Percentiles rank a stretch among this genome's conserved stretches.
phyloP scores from a whole-genome alignment of 164 flowering plant species.

The Liriodendron chinense region DNA sequence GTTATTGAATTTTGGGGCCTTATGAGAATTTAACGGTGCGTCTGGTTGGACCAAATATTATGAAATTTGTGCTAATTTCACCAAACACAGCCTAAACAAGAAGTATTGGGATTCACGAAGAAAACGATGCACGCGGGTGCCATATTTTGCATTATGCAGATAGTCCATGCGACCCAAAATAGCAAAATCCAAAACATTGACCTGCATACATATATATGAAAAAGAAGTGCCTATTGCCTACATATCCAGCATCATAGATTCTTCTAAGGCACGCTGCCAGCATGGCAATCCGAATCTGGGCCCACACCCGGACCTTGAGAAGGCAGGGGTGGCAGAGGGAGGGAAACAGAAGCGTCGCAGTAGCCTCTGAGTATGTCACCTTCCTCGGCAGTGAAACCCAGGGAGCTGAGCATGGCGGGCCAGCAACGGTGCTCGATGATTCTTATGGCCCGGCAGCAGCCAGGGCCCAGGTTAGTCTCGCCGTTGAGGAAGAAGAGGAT shows the following conservation, averaged over 20 bases:
- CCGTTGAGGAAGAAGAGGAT: conserved; percentile 28
- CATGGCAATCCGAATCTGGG: background rate
- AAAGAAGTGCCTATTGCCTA: background rate
- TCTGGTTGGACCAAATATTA: too few species aligned
- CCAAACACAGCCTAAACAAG: too few species aligned
- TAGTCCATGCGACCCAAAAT: too few species aligned
- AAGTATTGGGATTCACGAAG: too few species aligned
- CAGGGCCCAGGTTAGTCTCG: conserved; percentile 17
- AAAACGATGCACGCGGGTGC: too few species aligned
- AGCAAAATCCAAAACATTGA: too few species aligned
- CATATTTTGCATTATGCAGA: too few species aligned
- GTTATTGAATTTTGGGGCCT: too few species aligned
- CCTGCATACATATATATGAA: too few species aligned
- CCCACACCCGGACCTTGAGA: background rate
- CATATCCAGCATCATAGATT: background rate
- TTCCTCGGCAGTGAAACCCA: conserved; percentile 24
- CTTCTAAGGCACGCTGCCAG: background rate
- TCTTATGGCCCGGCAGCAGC: conserved; percentile 22
- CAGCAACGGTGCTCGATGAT: conserved; percentile 20
- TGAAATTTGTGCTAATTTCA: too few species aligned
- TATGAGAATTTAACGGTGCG: too few species aligned
- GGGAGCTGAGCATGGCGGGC: conserved; percentile 22
- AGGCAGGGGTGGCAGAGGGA: conserved; percentile 1
- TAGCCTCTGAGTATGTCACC: conserved; percentile 20
- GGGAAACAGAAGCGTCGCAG: conserved; percentile 14